These are phyloP conservation scores for Poterioochromonas sp. DNA, from an alignment of 352 stramenopile genomes.

Conservation along the genomic window DNA sequence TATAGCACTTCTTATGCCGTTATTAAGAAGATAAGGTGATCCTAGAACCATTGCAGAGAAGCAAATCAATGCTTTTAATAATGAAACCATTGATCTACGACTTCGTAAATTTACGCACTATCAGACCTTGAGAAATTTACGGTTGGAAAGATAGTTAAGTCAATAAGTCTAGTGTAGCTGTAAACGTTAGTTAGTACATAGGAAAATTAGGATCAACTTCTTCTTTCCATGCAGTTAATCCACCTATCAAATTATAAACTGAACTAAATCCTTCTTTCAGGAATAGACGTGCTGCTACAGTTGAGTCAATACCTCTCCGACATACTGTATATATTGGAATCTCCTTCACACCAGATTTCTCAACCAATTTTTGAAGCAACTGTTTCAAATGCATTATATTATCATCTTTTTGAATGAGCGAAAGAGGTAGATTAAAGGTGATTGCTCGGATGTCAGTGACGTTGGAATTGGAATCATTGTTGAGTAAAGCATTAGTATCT, in stretches of 20 bases:
- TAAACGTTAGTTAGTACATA: conserved; percentile 64
- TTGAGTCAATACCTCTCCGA: conserved; percentile 57
- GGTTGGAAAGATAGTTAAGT: no score
- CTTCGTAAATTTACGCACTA: no score
- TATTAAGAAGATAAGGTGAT: no score
- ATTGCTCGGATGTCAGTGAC: not conserved
- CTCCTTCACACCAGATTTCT: conserved; percentile 39
- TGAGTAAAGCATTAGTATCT: not conserved
- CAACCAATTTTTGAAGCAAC: not conserved
- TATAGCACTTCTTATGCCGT: no score
- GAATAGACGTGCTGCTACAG: conserved; percentile 53
- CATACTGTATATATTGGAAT: conserved; percentile 65
- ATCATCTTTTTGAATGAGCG: not conserved
- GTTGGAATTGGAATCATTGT: not conserved
- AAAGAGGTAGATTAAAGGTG: not conserved
- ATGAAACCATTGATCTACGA: no score
- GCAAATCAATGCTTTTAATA: no score
- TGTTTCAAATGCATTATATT: not conserved
- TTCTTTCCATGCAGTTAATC: conserved; percentile 56
- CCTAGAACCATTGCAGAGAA: no score
- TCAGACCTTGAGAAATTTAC: no score
- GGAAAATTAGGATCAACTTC: conserved; percentile 61
- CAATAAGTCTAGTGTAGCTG: no score
- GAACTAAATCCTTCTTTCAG: conserved; percentile 41
- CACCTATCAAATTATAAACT: conserved; percentile 57